Conservation (phyloP, 345 rosid species). For the Angophora floribunda region DNA sequence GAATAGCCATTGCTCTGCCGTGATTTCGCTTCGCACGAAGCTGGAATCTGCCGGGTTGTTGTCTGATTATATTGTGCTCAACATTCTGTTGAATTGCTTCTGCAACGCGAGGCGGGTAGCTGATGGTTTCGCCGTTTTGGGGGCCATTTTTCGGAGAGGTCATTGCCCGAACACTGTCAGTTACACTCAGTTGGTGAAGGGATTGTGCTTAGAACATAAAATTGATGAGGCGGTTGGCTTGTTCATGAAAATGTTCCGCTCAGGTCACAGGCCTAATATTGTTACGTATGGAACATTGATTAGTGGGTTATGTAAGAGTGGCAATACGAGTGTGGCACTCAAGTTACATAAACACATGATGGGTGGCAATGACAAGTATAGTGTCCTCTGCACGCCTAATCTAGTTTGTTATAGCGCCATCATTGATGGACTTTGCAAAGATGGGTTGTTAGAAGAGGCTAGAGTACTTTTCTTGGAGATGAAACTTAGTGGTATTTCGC, state of each 20-base stretch:
- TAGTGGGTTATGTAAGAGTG: conserved; percentile 11
- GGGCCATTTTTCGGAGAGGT: conserved; percentile 14
- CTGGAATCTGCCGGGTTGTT: background rate
- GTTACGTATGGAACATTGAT: conserved; percentile 7
- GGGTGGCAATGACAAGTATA: background rate
- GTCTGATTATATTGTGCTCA: conserved; percentile 11
- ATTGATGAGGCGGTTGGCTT: conserved; percentile 2
- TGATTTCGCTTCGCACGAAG: background rate
- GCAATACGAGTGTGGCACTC: conserved; percentile 8
- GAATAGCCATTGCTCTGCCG: conserved; percentile 4
- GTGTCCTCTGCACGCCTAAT: conserved; percentile 4
- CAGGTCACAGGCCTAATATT: conserved; percentile 7
- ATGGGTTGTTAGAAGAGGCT: conserved; percentile 15
- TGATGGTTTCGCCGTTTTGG: conserved; percentile 15
- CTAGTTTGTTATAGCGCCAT: background rate
- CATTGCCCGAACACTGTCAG: conserved; percentile 6
- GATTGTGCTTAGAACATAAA: conserved; percentile 11
- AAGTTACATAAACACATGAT: conserved; percentile 11
- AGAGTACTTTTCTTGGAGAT: conserved; percentile 18
- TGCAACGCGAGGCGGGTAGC: background rate
- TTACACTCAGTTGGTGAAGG: conserved; percentile 17
- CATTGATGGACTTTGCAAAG: conserved; percentile 22
- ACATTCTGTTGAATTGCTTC: conserved; percentile 14
- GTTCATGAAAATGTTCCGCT: conserved; percentile 6
- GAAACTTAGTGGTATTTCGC: conserved; percentile 9